These are phyloP conservation scores for Phytophthora sojae DNA, from an alignment of 352 stramenopile species.

Conservation along the genomic window DNA sequence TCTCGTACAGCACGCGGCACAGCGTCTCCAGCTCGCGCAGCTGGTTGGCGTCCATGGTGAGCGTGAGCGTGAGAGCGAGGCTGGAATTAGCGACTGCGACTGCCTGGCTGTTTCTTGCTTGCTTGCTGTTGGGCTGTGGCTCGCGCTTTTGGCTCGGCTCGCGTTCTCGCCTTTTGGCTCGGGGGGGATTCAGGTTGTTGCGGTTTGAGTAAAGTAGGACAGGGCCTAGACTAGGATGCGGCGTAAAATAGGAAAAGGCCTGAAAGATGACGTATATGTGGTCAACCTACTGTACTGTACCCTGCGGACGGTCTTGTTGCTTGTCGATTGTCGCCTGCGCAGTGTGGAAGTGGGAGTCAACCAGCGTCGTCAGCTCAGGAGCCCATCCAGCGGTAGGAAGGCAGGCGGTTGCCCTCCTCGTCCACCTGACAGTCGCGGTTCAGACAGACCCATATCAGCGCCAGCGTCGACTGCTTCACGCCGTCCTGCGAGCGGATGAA, in stretches of 20 bases:
- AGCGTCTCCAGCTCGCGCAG: constrained; percentile 83
- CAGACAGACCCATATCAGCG: constrained; percentile 90
- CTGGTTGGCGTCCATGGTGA: constrained; percentile 78
- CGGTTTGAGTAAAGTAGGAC: constrained; percentile 8
- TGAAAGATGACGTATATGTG: constrained; percentile 1
- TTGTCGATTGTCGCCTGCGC: too few species aligned
- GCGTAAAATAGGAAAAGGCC: not conserved
- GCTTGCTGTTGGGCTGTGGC: too few species aligned
- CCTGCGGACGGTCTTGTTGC: not conserved
- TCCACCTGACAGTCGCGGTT: constrained; percentile 90
- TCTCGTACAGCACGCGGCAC: constrained; percentile 84
- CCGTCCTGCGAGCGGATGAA: constrained; percentile 91
- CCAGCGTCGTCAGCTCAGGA: constrained; percentile 24
- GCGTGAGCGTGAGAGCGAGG: not conserved
- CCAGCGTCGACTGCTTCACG: constrained; percentile 88
- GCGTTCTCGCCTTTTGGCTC: constrained; percentile 33
- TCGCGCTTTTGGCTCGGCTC: constrained; percentile 6
- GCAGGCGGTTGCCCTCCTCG: constrained; percentile 84
- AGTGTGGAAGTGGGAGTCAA: too few species aligned
- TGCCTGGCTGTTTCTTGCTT: constrained; percentile 11
- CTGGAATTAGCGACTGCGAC: constrained; percentile 4
- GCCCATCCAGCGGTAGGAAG: constrained; percentile 89
- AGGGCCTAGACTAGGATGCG: constrained; percentile 3
- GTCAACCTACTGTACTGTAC: constrained; percentile 3
- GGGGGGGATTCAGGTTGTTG: constrained; percentile 21